Conservation (phyloP, 1,139 yeast species). For the Suhomyces bolitotheri region DNA sequence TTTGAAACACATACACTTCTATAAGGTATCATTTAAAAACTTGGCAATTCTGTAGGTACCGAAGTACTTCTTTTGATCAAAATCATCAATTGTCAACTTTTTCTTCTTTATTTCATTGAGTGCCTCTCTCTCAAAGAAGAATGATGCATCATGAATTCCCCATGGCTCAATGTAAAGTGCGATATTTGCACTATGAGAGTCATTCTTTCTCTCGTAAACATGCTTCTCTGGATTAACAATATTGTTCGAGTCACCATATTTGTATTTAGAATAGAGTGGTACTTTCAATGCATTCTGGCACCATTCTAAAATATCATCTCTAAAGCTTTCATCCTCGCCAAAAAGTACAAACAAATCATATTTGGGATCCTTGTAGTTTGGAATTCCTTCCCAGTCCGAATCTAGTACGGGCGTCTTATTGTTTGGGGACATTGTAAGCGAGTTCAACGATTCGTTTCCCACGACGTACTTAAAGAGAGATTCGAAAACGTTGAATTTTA, state of each 20-base stretch:
- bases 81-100: slow-evolving; percentile 8
- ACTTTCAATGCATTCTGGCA: slow-evolving; percentile 33
- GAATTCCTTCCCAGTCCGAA: slow-evolving; percentile 37
- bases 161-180: slow-evolving; percentile 46
- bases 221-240: slow-evolving; percentile 21
- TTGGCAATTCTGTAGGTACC: slow-evolving; percentile 29
- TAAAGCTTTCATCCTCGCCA: slow-evolving; percentile 48
- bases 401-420: slow-evolving; percentile 17
- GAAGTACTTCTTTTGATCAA: slow-evolving; percentile 24
- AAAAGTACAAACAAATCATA: slow-evolving; percentile 32
- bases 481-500: slow-evolving; percentile 33
- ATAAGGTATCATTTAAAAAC: slow-evolving; percentile 27
- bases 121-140: slow-evolving; percentile 34
- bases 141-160: slow-evolving; percentile 44
- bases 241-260: slow-evolving; percentile 30
- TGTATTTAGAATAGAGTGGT: slow-evolving; percentile 23
- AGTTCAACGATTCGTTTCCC: slow-evolving; percentile 18
- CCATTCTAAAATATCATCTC: slow-evolving; percentile 45
- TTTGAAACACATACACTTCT: background rate
- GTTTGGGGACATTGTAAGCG: slow-evolving; percentile 22
- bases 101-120: slow-evolving; percentile 9
- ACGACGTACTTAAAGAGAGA: slow-evolving; percentile 30
- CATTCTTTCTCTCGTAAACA: too few relatives aligned
- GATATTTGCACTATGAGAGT: too few relatives aligned
- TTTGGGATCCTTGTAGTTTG: slow-evolving; percentile 29